phyloP scores from a whole-genome alignment of 2,329 filamentous ascomycete genomes.

The Thielaviopsis euricoi region DNA sequence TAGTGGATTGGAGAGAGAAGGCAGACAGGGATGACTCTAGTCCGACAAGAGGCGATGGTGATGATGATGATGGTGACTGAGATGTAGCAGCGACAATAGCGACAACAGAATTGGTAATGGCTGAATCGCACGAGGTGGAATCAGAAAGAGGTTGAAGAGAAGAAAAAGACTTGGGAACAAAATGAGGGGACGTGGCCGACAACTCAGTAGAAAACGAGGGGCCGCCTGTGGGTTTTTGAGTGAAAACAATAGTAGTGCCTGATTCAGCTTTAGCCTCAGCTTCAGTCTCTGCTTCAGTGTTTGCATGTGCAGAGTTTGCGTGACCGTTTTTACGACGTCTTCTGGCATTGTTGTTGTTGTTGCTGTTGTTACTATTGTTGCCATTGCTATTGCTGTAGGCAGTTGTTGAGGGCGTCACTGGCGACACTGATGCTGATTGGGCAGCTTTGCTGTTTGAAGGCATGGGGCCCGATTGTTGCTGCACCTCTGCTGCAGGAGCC shows the following conservation, averaged over 20 bases:
- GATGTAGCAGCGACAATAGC: background rate
- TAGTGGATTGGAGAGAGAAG: conserved; percentile 1
- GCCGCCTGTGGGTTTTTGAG: background rate
- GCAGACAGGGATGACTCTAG: background rate
- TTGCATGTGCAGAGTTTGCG: background rate
- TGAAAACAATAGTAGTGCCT: background rate
- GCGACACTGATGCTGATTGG: background rate
- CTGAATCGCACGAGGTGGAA: too few relatives aligned
- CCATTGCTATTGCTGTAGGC: background rate
- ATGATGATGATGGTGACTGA: background rate
- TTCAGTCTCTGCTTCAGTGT: background rate
- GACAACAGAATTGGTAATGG: background rate
- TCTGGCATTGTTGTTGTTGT: background rate
- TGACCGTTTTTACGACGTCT: background rate
- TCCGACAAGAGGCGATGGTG: background rate
- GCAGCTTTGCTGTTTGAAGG: background rate
- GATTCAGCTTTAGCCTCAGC: too few relatives aligned
- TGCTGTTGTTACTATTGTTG: background rate
- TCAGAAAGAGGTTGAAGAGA: background rate
- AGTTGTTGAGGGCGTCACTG: background rate
- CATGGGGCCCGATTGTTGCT: background rate
- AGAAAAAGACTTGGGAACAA: background rate
- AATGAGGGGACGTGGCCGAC: background rate
- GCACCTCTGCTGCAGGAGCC: background rate
- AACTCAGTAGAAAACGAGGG: background rate